Conservation (phyloP, 2,329 filamentous ascomycete species). For the Remersonia thermophila region DNA sequence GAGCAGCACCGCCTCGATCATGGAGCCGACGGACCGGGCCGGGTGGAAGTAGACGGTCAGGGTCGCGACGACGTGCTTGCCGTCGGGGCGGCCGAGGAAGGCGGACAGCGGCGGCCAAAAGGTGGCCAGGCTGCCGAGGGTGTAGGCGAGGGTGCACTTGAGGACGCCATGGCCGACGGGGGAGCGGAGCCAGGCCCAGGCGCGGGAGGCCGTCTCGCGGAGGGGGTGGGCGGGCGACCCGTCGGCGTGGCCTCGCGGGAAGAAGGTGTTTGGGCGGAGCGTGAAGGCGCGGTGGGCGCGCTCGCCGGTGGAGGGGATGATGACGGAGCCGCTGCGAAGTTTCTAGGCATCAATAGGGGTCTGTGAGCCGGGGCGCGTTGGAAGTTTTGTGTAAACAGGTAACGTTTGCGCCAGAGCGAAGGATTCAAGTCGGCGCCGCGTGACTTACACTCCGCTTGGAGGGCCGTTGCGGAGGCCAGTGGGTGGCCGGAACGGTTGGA, state of each 20-base stretch:
- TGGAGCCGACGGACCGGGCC: constrained; percentile 72
- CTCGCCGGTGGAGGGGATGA: constrained; percentile 76
- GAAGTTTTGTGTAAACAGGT: not conserved
- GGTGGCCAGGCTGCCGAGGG: constrained; percentile 75
- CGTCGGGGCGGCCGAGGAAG: constrained; percentile 71
- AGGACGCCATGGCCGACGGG: constrained; percentile 67
- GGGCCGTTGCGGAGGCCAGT: constrained; percentile 31
- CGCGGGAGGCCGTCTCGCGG: constrained; percentile 25
- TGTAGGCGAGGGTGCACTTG: constrained; percentile 84
- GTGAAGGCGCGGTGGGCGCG: constrained; percentile 71
- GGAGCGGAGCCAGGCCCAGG: constrained; percentile 53
- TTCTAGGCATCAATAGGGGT: constrained; percentile 33
- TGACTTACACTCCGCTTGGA: constrained; percentile 34
- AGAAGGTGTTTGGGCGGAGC: constrained; percentile 36
- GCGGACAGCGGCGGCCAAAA: constrained; percentile 63
- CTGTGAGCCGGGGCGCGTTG: not conserved
- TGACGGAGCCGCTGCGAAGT: constrained; percentile 74
- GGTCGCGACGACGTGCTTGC: constrained; percentile 88
- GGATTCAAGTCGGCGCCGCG: no score
- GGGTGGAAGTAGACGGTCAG: constrained; percentile 94
- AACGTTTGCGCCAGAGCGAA: no score
- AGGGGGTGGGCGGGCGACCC: constrained; percentile 26
- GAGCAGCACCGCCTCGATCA: constrained; percentile 73
- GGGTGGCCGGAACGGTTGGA: constrained; percentile 25
- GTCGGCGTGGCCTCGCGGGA: constrained; percentile 6